phyloP scores from a whole-genome alignment of 768 basidiomycete genomes.

The Auricularia cornea region DNA sequence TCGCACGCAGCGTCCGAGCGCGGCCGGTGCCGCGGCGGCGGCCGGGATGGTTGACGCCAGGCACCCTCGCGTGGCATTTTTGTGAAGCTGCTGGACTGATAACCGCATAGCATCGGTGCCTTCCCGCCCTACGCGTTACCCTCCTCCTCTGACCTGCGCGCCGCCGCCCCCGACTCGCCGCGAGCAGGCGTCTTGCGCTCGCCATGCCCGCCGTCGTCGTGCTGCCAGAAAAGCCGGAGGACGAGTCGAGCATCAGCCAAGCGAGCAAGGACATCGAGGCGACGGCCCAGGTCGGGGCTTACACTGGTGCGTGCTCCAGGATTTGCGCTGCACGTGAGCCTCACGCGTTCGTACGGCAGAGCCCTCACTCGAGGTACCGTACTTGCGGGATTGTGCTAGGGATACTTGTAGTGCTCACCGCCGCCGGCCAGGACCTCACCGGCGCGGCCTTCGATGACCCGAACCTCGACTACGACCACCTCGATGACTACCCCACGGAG shows the following conservation, averaged over 20 bases:
- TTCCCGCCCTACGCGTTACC: not conserved
- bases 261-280: not conserved
- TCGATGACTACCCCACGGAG: constrained; percentile 1
- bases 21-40: not conserved
- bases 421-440: not conserved
- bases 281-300: not conserved
- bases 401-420: not conserved
- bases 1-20: not conserved
- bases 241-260: not conserved
- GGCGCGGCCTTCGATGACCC: not conserved
- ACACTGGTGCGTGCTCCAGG: not conserved
- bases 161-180: not conserved
- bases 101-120: not conserved
- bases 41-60: not conserved
- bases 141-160: too few species aligned
- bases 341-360: not conserved
- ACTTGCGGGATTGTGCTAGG: not conserved
- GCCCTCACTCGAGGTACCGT: not conserved
- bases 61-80: not conserved
- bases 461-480: not conserved
- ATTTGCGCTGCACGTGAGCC: too few species aligned
- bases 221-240: not conserved
- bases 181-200: not conserved
- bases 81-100: not conserved
- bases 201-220: not conserved